Evolutionary conservation across 345 rosid genomes (phyloP).

Genomic region (Hibiscus mutabilis): DNA sequence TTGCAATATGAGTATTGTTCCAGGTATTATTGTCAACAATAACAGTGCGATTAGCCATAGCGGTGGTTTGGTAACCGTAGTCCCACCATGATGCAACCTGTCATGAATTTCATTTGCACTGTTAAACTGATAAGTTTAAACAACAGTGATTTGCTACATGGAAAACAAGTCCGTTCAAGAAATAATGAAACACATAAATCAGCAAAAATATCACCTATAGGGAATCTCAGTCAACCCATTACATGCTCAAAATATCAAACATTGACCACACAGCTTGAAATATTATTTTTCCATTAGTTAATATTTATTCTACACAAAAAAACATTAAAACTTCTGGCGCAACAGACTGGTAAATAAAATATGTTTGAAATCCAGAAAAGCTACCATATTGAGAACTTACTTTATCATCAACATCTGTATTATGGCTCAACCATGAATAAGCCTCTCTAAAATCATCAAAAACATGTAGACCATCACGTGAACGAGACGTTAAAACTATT

Average conservation of each 20-base stretch:
- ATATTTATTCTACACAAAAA: neutral
- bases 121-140: neutral
- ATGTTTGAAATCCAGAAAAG: neutral
- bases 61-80: constrained; percentile 98
- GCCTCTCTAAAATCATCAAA: no score
- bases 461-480: constrained; percentile 78
- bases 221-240: neutral
- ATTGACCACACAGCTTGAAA: neutral
- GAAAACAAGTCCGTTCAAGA: neutral
- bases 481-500: constrained; percentile 75
- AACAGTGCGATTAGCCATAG: constrained; percentile 98
- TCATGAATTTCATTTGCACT: constrained; percentile 12
- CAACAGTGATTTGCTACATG: neutral
- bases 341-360: neutral
- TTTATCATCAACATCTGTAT: constrained; percentile 96
- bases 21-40: constrained; percentile 98
- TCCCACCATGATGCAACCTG: constrained; percentile 99
- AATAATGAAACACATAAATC: neutral
- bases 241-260: neutral
- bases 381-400: constrained; percentile 33
- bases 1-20: constrained; percentile 99
- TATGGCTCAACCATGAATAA: constrained; percentile 91
- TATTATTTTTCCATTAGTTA: neutral
- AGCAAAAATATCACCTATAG: neutral
- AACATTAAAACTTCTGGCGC: neutral